These are phyloP conservation scores for Camellia japonica DNA, from an alignment of 148 eudicot species.

Conservation along the genomic window DNA sequence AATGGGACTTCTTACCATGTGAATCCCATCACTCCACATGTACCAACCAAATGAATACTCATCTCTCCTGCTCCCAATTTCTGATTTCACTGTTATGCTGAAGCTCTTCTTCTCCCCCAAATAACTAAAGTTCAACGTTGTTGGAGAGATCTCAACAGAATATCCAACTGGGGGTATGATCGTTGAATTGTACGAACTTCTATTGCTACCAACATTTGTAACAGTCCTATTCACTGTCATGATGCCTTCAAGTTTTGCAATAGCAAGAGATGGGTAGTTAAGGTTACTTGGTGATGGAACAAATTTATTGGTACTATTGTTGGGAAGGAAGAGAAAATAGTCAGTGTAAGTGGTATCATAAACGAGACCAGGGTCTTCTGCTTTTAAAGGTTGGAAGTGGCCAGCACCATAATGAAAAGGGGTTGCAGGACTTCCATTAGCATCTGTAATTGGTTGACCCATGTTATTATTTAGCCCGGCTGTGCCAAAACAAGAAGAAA, in stretches of 20 bases:
- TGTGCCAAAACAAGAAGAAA: not conserved
- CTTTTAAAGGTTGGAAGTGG: constrained; percentile 10
- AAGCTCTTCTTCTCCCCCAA: constrained; percentile 22
- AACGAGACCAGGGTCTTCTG: constrained; percentile 18
- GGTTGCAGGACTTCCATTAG: not conserved
- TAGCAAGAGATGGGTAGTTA: constrained; percentile 22
- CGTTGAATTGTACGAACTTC: not conserved
- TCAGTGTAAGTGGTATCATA: constrained; percentile 14
- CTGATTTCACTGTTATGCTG: not conserved
- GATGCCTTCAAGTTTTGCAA: not conserved
- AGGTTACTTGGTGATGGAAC: constrained; percentile 18
- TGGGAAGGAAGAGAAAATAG: constrained; percentile 18
- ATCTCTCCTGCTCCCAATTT: not conserved
- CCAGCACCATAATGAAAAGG: constrained; percentile 18
- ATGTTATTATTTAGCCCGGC: constrained; percentile 5
- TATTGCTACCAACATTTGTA: constrained; percentile 8
- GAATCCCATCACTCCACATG: constrained; percentile 17
- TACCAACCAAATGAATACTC: constrained; percentile 14
- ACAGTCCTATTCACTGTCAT: not conserved
- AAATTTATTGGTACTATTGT: not conserved
- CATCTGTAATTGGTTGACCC: not conserved
- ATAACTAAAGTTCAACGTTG: not conserved
- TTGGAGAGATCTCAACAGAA: constrained; percentile 8
- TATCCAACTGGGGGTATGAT: constrained; percentile 5
- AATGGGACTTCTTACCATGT: constrained; percentile 14